Evolutionary conservation across 2,329 filamentous ascomycete species (phyloP), one percentile per base, ranked within the genome.

Genomic region (Zasmidium angulare): DNA sequence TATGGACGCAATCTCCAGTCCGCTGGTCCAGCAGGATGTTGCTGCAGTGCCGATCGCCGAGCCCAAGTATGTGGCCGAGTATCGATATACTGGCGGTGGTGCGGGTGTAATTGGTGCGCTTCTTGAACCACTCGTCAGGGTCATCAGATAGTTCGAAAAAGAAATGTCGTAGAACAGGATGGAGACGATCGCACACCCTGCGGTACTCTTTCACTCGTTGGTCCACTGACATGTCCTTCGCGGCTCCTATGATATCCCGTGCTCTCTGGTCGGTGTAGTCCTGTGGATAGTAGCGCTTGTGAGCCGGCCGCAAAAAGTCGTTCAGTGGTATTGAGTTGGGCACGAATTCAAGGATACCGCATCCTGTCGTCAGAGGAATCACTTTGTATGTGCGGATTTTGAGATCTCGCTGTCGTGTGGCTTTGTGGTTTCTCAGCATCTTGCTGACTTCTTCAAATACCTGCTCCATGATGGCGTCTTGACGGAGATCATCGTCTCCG

Each of bases 381-480:
- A 99, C 95, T 76, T 97, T 97, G 82, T 99, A 99, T 0, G 95
- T 98, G 59, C 96, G 84, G 70, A 99, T 96, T 9, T 89, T 90
- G 11, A 99, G 81, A 64, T 90, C 90, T 4, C 95, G 88, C 71
- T 96, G 92, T 43, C 92, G 89, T 1, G 95, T 97, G 12, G 88
- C 84, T 56, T 91, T 88, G 74, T 98, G 92, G 51, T 90, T 88
- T 72, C 90, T 90, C 23, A 99, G 81, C 21, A 99, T 84, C 53
- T 90, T 90, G 59, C 92, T 98, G 21, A 97, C 95, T 75, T 96
- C 92, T 59, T 93, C 91, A 73, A 99, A 99, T 1, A 99, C 95
- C 76, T 99, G 95, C 75, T 99, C 96, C 96, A 99, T 99, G 80
- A 87, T 99, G 48, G 93, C 91, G 71, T 99, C 95, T 78, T 99